Evolutionary conservation across 2,329 filamentous ascomycete species (phyloP), one percentile per base, ranked within the genome.

Genomic region (Claviceps cyperi): DNA sequence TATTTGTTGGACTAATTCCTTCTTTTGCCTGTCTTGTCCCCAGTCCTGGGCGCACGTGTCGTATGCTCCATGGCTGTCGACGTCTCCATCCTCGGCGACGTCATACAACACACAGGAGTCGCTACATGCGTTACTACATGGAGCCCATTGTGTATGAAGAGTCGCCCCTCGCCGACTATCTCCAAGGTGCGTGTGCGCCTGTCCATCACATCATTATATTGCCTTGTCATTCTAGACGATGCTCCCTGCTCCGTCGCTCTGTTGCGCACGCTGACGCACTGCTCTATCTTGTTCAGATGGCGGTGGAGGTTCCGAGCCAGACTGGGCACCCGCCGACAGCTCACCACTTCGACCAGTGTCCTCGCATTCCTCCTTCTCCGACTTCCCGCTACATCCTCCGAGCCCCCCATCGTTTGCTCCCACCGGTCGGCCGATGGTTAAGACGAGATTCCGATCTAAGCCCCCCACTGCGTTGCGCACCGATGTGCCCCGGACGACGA

Each of bases 101-200:
- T 60, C 58, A 57, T 48, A 58, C 51, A 51, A 50, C 35, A 51
- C 52, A 47, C 41, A 46, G 28, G 32, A 38, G 48, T 56, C 58
- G 55, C 57, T 59, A 62, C 56, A 66, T 96, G 32, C 32, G 48
- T 56, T 58, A 54, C 57, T 59, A 62, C 56, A 66, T 96, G 90
- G 90, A 95, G 77, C 81, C 85, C 62, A 76, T 95, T 60, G 80
- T 95, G 59, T 86, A 85, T 69, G 80, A 92, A 70, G 82, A 89
- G 70, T 86, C 86, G 64, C 90, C 90, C 59, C 76, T 96, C 69
- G 89, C 88, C 64, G 81, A 86, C 62, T 92, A 92, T 70, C 80
- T 96, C 59, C 83, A 90, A 80, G 89, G 90, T 92, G 68, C 61
- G 58, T 50, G 90, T 92, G 68, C 61, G 58, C 50, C 46, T 41